These are phyloP conservation scores for Musa balbisiana DNA, from an alignment of 202 grass and related monocot genomes.

Conservation along the genomic window DNA sequence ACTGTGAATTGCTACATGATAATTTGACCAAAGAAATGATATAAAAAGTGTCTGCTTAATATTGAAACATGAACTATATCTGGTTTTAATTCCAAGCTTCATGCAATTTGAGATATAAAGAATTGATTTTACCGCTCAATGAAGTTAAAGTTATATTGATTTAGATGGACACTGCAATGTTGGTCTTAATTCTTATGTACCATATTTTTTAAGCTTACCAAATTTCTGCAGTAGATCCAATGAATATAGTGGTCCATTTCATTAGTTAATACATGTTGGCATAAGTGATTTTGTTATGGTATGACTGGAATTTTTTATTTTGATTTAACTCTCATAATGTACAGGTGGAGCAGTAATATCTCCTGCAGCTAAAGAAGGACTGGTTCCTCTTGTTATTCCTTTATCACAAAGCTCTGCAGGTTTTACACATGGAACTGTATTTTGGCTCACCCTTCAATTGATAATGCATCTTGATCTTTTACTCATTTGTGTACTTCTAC, in stretches of 20 bases:
- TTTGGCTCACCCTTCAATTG: constrained; percentile 9
- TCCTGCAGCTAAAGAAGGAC: constrained; percentile 66
- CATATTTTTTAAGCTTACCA: background rate
- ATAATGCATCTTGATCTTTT: constrained; percentile 17
- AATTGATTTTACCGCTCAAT: no score
- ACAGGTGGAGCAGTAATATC: constrained; percentile 73
- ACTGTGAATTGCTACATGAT: background rate
- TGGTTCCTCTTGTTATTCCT: constrained; percentile 74
- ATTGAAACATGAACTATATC: no score
- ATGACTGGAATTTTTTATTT: constrained; percentile 5
- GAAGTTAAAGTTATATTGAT: background rate
- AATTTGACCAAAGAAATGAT: background rate
- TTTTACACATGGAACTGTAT: constrained; percentile 9
- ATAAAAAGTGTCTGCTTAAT: no score
- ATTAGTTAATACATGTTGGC: no score
- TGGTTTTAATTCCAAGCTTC: no score
- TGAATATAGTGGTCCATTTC: background rate
- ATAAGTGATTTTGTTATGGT: background rate
- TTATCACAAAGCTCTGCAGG: constrained; percentile 79
- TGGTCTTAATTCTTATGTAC: background rate
- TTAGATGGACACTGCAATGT: background rate
- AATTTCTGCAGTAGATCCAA: background rate
- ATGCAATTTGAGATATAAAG: no score
- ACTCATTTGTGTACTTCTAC: constrained; percentile 6
- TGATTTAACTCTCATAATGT: constrained; percentile 2